These are phyloP conservation scores for Daedaleopsis nitida DNA, from an alignment of 768 basidiomycete genomes.

Conservation along the genomic window DNA sequence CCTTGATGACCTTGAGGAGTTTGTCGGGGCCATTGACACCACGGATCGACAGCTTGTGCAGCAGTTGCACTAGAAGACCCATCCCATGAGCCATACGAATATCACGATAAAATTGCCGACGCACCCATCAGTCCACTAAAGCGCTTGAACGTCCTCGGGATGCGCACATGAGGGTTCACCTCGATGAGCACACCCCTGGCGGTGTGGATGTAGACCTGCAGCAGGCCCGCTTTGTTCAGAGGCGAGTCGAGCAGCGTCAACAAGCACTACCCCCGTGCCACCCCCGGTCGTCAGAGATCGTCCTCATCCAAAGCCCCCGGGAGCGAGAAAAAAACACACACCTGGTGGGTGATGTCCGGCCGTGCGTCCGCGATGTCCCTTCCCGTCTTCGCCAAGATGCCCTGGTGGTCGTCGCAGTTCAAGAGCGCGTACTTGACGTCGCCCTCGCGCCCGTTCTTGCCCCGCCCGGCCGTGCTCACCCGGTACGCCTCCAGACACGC, in stretches of 20 bases:
- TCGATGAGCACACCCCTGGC: conserved; percentile 96
- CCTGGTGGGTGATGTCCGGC: conserved; percentile 99
- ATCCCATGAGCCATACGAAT: background rate
- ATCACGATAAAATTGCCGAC: conserved; percentile 18
- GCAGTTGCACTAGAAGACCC: conserved; percentile 75
- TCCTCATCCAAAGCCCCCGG: background rate
- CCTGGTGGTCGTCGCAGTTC: conserved; percentile 99
- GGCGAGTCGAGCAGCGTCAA: conserved; percentile 96
- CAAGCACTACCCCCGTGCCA: conserved; percentile 66
- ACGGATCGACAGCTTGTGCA: conserved; percentile 93
- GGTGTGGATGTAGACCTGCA: conserved; percentile 98
- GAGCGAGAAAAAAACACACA: conserved; percentile 36
- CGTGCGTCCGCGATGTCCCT: conserved; percentile 99
- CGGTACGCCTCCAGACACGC: conserved; percentile 97
- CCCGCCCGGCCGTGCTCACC: conserved; percentile 61
- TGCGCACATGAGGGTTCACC: conserved; percentile 96
- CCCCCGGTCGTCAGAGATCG: background rate
- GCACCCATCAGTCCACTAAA: conserved; percentile 98
- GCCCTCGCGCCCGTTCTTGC: conserved; percentile 53
- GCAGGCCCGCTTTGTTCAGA: conserved; percentile 92
- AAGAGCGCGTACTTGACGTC: conserved; percentile 96
- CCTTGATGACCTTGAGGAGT: conserved; percentile 95
- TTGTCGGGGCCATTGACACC: conserved; percentile 98
- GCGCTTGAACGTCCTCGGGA: conserved; percentile 97
- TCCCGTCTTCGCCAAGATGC: conserved; percentile 95